A percentile compares a stretch with the other conserved stretches of the same genome.
These are phyloP conservation scores for Metschnikowia hibisci DNA, from an alignment of 805 yeast genomes.

Conservation along the genomic window DNA sequence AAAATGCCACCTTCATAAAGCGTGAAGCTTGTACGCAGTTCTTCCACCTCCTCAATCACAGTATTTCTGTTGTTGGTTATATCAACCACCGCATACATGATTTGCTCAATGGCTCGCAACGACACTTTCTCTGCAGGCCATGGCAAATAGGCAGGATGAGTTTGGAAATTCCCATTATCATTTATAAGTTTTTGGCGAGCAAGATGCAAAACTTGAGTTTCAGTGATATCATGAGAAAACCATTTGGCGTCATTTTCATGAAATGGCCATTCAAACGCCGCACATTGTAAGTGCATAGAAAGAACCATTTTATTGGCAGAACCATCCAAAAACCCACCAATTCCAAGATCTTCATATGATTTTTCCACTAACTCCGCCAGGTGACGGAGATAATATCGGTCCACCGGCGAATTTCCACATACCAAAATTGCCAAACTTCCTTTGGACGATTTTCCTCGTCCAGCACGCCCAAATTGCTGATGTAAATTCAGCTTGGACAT, in stretches of 20 bases:
- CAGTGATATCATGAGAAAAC: slow-evolving; percentile 39
- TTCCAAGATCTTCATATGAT: slow-evolving; percentile 40
- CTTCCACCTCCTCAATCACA: slow-evolving; percentile 86
- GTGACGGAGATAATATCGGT: slow-evolving; percentile 74
- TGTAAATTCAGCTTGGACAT: slow-evolving; percentile 79
- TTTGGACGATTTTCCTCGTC: slow-evolving; percentile 62
- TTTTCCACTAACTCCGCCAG: slow-evolving; percentile 54
- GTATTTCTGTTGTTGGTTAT: slow-evolving; percentile 70
- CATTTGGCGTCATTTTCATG: slow-evolving; percentile 49
- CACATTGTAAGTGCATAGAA: slow-evolving; percentile 89
- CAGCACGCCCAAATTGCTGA: slow-evolving; percentile 97
- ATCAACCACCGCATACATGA: slow-evolving; percentile 84
- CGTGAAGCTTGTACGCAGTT: slow-evolving; percentile 84
- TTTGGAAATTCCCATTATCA: slow-evolving; percentile 27
- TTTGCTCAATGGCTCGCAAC: slow-evolving; percentile 79
- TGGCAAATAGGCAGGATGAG: slow-evolving; percentile 56
- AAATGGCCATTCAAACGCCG: slow-evolving; percentile 82
- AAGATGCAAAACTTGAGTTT: slow-evolving; percentile 23
- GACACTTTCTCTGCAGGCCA: slow-evolving; percentile 78
- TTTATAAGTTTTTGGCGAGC: slow-evolving; percentile 38
- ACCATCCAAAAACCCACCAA: slow-evolving; percentile 32
- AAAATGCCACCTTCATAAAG: slow-evolving; percentile 89
- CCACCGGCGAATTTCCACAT: slow-evolving; percentile 79
- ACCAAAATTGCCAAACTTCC: slow-evolving; percentile 85
- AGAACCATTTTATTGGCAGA: slow-evolving; percentile 43